phyloP scores from a whole-genome alignment of 2,329 filamentous ascomycete genomes.

The Penicillium thymicola region DNA sequence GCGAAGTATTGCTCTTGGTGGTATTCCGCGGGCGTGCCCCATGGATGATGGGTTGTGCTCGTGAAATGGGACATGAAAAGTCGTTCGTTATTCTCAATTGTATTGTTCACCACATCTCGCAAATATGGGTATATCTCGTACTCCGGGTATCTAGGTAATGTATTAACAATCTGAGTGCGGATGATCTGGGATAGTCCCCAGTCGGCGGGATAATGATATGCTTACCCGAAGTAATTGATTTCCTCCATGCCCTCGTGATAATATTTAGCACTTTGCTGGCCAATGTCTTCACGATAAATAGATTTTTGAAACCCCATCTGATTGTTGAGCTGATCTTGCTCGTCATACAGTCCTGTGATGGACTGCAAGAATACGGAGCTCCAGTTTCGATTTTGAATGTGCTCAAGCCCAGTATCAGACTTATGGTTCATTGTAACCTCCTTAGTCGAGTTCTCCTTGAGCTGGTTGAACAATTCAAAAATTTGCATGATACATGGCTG shows the following conservation, averaged over 20 bases:
- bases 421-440: neutral
- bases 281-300: conserved; percentile 31
- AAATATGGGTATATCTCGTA: conserved; percentile 13
- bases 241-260: conserved; percentile 30
- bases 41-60: conserved; percentile 43
- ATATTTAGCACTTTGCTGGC: conserved; percentile 28
- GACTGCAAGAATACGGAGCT: conserved; percentile 32
- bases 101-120: conserved; percentile 32
- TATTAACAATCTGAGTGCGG: neutral
- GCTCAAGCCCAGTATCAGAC: neutral
- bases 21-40: conserved; percentile 35
- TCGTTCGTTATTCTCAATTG: conserved; percentile 23
- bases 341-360: conserved; percentile 31
- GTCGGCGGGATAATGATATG: neutral
- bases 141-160: conserved; percentile 21
- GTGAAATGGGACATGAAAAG: conserved; percentile 35
- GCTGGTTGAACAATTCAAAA: conserved; percentile 30
- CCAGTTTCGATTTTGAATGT: conserved; percentile 28
- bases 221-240: conserved; percentile 46
- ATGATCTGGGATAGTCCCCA: neutral
- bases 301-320: conserved; percentile 38
- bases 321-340: conserved; percentile 26
- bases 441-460: conserved; percentile 11
- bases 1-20: conserved; percentile 27
- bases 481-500: conserved; percentile 35